Conservation (phyloP, 2,329 filamentous ascomycete species). For the Diaporthe capsici region DNA sequence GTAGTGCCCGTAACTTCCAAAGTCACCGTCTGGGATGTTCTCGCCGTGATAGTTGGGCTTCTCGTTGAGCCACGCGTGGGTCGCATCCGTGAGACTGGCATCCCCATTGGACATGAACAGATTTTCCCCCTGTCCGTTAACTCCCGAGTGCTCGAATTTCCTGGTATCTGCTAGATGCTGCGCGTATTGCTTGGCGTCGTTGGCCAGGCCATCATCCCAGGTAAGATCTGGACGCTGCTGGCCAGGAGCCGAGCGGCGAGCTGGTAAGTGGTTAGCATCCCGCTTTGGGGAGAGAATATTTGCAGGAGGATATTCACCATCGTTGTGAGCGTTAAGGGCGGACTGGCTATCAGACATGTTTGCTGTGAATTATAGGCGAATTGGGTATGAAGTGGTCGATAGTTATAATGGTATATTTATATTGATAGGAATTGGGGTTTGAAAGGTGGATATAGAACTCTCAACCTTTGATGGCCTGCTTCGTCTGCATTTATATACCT, state of each 20-base stretch:
- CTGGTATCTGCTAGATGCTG: slow-evolving; percentile 5
- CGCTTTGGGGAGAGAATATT: background rate
- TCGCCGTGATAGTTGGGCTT: slow-evolving; percentile 40
- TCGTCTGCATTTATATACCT: background rate
- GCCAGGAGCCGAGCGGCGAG: background rate
- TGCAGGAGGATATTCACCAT: background rate
- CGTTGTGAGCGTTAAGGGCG: slow-evolving; percentile 14
- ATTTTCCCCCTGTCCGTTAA: slow-evolving; percentile 34
- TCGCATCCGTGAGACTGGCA: slow-evolving; percentile 5
- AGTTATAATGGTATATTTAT: background rate
- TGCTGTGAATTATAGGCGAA: background rate
- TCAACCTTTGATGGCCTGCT: background rate
- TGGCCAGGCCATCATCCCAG: background rate
- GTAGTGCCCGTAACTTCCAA: slow-evolving; percentile 41
- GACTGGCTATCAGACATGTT: slow-evolving; percentile 13
- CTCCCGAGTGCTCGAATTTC: slow-evolving; percentile 30
- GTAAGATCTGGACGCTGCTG: slow-evolving; percentile 9
- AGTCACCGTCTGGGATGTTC: slow-evolving; percentile 40
- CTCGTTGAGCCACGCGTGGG: slow-evolving; percentile 39
- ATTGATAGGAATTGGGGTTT: background rate
- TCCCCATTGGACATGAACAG: slow-evolving; percentile 32
- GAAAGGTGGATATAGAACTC: background rate
- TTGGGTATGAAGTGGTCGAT: background rate
- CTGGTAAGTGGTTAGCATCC: background rate
- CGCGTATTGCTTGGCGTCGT: slow-evolving; percentile 4